Evolutionary conservation across 2,329 filamentous ascomycete genomes (phyloP), one percentile per base, ranked within the genome.

Genomic region (Immersiporthe knoxdaviesiana): DNA sequence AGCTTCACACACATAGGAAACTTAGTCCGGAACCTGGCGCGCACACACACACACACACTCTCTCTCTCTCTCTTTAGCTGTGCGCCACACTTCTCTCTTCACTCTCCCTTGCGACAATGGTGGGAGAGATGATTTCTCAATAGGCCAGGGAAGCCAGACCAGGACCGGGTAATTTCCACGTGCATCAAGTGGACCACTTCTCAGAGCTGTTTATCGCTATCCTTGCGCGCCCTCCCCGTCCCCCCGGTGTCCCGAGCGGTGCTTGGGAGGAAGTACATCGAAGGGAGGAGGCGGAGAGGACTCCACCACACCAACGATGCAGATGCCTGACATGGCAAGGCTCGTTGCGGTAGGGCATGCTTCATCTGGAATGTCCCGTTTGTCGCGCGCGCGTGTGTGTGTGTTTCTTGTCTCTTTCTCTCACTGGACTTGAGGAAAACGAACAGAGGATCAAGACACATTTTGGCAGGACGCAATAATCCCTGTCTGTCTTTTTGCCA

Each of bases 321-420:
- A 70, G 61, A 70, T 70, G 56, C 65, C 68, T 10, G 65, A 70
- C 61, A 64, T 63, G 68, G 68, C 65, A 68, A 60, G 60, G 68
- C 68, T 61, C 52, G 52, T 37, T 21, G 52, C 63, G 52, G 50
- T 39, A 58, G 39, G 54, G n/a, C 4, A 59, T 65, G 24, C 63
- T 65, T 58, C 52, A 47, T 65, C 63, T 65, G 52, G 63, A 41
- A 32, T 44, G 63, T 39, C 52, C 52, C 63, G 50, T 21, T 12
- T 41, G 12, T 11, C n/a, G n/a, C n/a, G n/a, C n/a, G n/a, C n/a
- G n/a, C n/a, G n/a, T n/a, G n/a, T n/a, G n/a, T n/a, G n/a, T 41
- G 60, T n/a, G 24, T n/a, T 8, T 11, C 52, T 21, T 30, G 27
- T 30, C 3, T 21, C 30, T 14, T 14, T 18, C 4, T 37, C 7